Evolutionary conservation across 345 rosid genomes (phyloP), one percentile per base, ranked within the genome.

Genomic region (Turnera subulata): DNA sequence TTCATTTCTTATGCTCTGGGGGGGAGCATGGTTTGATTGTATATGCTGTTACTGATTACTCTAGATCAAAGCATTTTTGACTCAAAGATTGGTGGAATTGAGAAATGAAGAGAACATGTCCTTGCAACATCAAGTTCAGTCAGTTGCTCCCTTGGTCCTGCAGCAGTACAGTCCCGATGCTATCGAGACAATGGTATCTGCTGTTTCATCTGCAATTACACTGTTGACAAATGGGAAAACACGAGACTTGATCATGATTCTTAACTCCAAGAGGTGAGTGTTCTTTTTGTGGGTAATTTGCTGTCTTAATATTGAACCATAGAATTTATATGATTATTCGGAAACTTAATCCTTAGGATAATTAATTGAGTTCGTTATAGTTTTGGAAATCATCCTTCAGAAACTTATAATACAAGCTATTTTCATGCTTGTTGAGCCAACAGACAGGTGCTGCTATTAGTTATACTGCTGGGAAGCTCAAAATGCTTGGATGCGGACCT

Each of bases 121-220:
- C 55, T 68, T 93, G 81, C 88, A 83, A 72, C 89, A 93, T 77
- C 96, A 83, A 79, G 88, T 89, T 58, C 99, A 89, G 71, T 82
- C 99, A 49, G 89, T 82, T 73, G 77, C 96, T 62, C 85, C 99
- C 24, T 67, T 93, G 82, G 86, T 93, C 67, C 76, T 93, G 45
- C 99, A 85, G 84, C 96, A 89, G 69, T 83, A 86, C 72, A 46
- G 86, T 29, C 80, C 91, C 13, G 96, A 93, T 76, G 82, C 73
- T 59, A 83, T 89, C 21, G 84, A 82, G 74, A 74, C 79, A 49
- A 86, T 89, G 89, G 57, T 83, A 50, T 78, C 74, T 39, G 83
- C 77, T 58, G 72, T 93, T 69, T 78, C 86, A 47, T 63, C 56
- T 50, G 88, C 81, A 65, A 84, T 89, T 55, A 75, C 90, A 23